These are phyloP conservation scores for Crithidia fasciculata DNA, from an alignment of 208 protist species.

Conservation along the genomic window DNA sequence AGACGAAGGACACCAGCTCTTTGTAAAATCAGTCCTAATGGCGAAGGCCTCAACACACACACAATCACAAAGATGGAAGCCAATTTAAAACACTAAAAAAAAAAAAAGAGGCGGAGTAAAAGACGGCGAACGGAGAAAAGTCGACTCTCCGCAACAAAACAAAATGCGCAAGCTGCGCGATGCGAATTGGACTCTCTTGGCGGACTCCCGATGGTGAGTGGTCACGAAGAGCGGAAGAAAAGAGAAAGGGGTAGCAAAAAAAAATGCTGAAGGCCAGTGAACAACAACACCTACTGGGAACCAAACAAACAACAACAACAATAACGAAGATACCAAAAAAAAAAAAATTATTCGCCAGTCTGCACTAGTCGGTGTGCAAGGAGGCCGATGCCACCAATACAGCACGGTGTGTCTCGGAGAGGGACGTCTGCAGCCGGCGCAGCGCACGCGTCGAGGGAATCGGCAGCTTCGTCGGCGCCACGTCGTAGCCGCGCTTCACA, in stretches of 20 bases:
- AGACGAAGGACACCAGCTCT: not conserved
- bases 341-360: not conserved
- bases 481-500: conserved; percentile 1
- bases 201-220: too few species aligned
- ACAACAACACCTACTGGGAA: conserved; percentile 1
- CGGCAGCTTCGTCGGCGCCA: conserved; percentile 10
- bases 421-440: conserved; percentile 30
- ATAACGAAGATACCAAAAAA: not conserved
- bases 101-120: conserved; percentile 4
- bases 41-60: not conserved
- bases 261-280: conserved; percentile 2
- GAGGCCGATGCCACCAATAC: conserved; percentile 15
- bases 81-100: conserved; percentile 8
- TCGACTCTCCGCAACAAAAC: too few species aligned
- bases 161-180: too few species aligned
- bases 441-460: conserved; percentile 33
- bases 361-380: conserved; percentile 6
- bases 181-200: too few species aligned
- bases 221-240: too few species aligned
- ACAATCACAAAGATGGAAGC: conserved; percentile 3
- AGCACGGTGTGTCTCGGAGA: conserved; percentile 17
- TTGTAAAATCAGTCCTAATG: not conserved
- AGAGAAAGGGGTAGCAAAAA: conserved; percentile 20
- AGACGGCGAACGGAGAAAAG: too few species aligned
- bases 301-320: not conserved